phyloP scores from a whole-genome alignment of 305 asterid species.

The Striga hermonthica region DNA sequence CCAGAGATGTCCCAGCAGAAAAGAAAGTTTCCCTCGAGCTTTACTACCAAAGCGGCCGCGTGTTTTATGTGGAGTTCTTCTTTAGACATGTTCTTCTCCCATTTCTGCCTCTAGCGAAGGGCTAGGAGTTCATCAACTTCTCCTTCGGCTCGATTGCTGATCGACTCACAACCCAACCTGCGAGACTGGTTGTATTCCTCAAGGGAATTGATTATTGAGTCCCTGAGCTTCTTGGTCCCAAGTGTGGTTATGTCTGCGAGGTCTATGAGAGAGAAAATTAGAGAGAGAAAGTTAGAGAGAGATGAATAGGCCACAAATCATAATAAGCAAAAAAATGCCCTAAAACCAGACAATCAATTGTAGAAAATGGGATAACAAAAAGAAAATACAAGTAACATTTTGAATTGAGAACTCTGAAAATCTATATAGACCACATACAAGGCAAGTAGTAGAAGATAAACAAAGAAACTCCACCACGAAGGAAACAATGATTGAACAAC shows the following conservation, averaged over 20 bases:
- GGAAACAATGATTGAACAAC: too few relatives aligned
- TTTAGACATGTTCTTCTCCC: constrained; percentile 92
- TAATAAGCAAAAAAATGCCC: too few relatives aligned
- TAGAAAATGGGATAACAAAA: too few relatives aligned
- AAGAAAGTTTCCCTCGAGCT: constrained; percentile 89
- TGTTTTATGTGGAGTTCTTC: constrained; percentile 98
- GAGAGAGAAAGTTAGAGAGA: too few relatives aligned
- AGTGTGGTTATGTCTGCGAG: constrained; percentile 77
- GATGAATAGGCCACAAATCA: too few relatives aligned
- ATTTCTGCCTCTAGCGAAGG: constrained; percentile 68
- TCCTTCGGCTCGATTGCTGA: constrained; percentile 50
- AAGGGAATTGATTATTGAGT: constrained; percentile 67
- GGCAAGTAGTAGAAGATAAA: too few relatives aligned
- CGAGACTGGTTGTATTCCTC: constrained; percentile 68
- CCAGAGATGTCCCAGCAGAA: constrained; percentile 86
- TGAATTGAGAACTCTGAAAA: too few relatives aligned
- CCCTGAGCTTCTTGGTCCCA: constrained; percentile 94
- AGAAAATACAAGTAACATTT: too few relatives aligned
- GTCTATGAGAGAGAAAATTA: too few relatives aligned
- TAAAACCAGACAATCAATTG: too few relatives aligned
- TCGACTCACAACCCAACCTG: constrained; percentile 53
- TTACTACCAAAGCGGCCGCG: constrained; percentile 91
- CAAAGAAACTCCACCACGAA: too few relatives aligned
- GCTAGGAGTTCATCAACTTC: constrained; percentile 70
- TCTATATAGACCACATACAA: too few relatives aligned